Evolutionary conservation across 192 early-diverging fungal species (phyloP), one percentile per base, ranked within the genome.

Genomic region (Endogone sp.): DNA sequence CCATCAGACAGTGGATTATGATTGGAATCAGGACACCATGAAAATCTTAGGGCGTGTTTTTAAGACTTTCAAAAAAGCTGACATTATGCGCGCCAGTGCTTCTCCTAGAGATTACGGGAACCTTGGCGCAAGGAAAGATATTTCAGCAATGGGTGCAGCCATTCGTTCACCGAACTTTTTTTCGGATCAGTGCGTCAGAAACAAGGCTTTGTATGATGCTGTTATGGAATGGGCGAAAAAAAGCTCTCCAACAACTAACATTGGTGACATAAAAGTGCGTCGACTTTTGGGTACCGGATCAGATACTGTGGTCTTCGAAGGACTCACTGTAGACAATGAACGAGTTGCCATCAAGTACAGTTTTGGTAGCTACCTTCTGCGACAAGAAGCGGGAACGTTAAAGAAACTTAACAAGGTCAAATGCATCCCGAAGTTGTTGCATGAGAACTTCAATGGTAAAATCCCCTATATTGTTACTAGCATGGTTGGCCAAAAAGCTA

Each of bases 381-480:
- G 4, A 62, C 60, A 3, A 20, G 60, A 62, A 62, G 60, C 4
- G 2, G 60, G 4, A 13, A 62, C 60, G 4, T 62, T 62, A 3
- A 62, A 62, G 60, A 62, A 16, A 62, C 60, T 62, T 0, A 62
- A 21, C 29, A n/a, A 62, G 3, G 60, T 62, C 29, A 6, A 16
- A 0, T 2, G 0, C 60, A 62, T 62, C 0, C 60, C 29, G 37
- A 49, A 1, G 37, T 49, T 49, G 37, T 49, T 49, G 37, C 37
- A 49, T 16, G 1, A 49, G 1, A 16, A 49, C 37, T 49, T 49
- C 37, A 1, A 49, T 49, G 37, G 37, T 49, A 49, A 0, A 1
- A 49, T 49, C 37, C 60, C 60, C 2, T 62, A 62, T 22, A 62
- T 62, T 62, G 60, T 62, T 22, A 62, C 60, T 62, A 62, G 20